phyloP scores from a whole-genome alignment of 164 flowering plant genomes.

The Berberis vulgaris region DNA sequence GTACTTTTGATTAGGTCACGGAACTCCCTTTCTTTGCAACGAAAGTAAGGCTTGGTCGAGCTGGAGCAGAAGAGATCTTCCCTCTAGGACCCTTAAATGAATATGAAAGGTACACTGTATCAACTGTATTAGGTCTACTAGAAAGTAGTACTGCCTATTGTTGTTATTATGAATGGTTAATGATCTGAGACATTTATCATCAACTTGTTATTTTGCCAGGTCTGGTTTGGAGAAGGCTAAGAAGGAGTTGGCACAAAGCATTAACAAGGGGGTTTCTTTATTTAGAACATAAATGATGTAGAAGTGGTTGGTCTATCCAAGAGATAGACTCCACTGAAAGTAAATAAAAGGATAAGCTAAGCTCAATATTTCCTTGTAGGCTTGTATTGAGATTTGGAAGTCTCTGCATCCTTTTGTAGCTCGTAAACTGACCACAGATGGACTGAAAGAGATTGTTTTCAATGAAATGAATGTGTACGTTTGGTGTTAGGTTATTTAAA shows the following conservation, averaged over 20 bases:
- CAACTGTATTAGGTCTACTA: neutral
- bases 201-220: conserved; percentile 27
- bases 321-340: neutral
- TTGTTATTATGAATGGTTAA: neutral
- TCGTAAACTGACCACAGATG: too few species aligned
- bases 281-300: conserved; percentile 38
- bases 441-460: too few species aligned
- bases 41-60: conserved; percentile 77
- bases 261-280: conserved; percentile 76
- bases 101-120: conserved; percentile 57
- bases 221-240: conserved; percentile 88
- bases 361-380: neutral
- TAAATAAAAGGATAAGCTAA: neutral
- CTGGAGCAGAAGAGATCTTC: conserved; percentile 74
- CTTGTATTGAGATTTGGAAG: too few species aligned
- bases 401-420: too few species aligned
- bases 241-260: conserved; percentile 79
- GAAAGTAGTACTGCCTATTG: too few species aligned
- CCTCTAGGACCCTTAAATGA: conserved; percentile 83
- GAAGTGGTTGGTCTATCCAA: neutral
- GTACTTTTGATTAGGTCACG: conserved; percentile 48
- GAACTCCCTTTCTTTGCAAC: conserved; percentile 94
- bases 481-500: too few species aligned
- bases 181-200: too few species aligned
- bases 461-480: too few species aligned